phyloP scores from a whole-genome alignment of 495 filamentous ascomycete species.

The Trichoderma asperelloides region DNA sequence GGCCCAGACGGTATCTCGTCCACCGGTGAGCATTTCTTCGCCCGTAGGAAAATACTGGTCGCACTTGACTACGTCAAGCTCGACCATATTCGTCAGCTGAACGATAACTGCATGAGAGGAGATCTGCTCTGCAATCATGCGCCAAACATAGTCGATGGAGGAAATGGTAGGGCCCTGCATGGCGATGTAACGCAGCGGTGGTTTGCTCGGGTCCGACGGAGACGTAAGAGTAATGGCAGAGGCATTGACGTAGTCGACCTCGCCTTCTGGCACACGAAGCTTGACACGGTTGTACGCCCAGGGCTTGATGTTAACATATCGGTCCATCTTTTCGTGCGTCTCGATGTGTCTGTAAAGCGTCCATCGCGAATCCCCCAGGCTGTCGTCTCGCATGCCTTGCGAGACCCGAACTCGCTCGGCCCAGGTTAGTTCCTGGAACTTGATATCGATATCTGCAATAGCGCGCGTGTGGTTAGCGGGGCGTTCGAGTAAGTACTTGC shows the following conservation, averaged over 20 bases:
- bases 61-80: constrained; percentile 79
- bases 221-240: constrained; percentile 71
- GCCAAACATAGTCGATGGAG: constrained; percentile 75
- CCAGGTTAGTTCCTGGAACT: constrained; percentile 55
- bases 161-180: constrained; percentile 74
- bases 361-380: constrained; percentile 44
- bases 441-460: constrained; percentile 37
- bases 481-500: neutral
- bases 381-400: constrained; percentile 32
- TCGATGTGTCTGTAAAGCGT: constrained; percentile 44
- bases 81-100: constrained; percentile 90
- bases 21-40: constrained; percentile 44
- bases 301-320: constrained; percentile 79
- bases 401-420: constrained; percentile 48
- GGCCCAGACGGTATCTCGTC: constrained; percentile 41
- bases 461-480: constrained; percentile 14
- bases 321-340: constrained; percentile 47
- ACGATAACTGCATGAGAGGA: constrained; percentile 74
- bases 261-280: constrained; percentile 68
- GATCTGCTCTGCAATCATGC: constrained; percentile 88
- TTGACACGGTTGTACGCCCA: constrained; percentile 80
- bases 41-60: constrained; percentile 76
- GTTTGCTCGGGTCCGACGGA: constrained; percentile 42
- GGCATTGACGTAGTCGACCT: constrained; percentile 92
- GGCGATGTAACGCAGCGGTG: constrained; percentile 42